Percentiles rank a stretch among this genome's conserved stretches.
These are phyloP conservation scores for Phalaenopsis aphrodite DNA, from an alignment of 106 monocot genomes.

Conservation along the genomic window DNA sequence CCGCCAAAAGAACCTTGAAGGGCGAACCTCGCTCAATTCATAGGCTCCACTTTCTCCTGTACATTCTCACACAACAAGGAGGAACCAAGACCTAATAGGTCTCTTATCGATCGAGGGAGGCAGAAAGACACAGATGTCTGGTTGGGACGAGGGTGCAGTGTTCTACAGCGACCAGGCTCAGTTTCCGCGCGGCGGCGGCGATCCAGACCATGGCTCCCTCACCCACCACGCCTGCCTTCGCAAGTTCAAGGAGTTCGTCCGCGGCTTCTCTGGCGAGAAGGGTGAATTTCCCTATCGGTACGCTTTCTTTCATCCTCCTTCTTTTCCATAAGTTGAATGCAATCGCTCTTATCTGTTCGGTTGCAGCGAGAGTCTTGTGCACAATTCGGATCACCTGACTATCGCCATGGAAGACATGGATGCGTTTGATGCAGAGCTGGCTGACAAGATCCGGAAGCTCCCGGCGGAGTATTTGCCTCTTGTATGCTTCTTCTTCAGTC, in stretches of 20 bases:
- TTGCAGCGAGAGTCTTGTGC: slow-evolving; percentile 72
- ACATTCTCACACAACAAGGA: not conserved
- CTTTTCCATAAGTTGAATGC: not conserved
- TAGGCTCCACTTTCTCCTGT: not conserved
- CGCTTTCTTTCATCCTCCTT: not conserved
- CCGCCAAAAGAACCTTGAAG: slow-evolving; percentile 32
- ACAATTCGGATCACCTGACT: slow-evolving; percentile 56
- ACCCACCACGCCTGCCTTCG: slow-evolving; percentile 86
- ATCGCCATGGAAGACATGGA: slow-evolving; percentile 87
- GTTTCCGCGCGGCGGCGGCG: slow-evolving; percentile 78
- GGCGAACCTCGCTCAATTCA: not conserved
- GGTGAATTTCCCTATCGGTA: slow-evolving; percentile 89
- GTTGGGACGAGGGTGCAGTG: slow-evolving; percentile 95
- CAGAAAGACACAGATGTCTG: slow-evolving; percentile 54
- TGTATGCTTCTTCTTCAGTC: slow-evolving; percentile 21
- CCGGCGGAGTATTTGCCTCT: slow-evolving; percentile 86
- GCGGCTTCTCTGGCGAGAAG: slow-evolving; percentile 67
- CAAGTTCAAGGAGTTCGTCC: slow-evolving; percentile 99
- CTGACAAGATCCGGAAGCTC: slow-evolving; percentile 71
- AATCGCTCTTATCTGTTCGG: not conserved
- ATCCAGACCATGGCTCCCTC: slow-evolving; percentile 51
- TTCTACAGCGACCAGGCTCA: slow-evolving; percentile 98
- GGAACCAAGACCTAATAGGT: not conserved
- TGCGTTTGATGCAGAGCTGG: slow-evolving; percentile 79
- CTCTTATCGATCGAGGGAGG: slow-evolving; percentile 11